Evolutionary conservation across 495 filamentous ascomycete genomes (phyloP).

Genomic region (Hyaloscypha bicolor): DNA sequence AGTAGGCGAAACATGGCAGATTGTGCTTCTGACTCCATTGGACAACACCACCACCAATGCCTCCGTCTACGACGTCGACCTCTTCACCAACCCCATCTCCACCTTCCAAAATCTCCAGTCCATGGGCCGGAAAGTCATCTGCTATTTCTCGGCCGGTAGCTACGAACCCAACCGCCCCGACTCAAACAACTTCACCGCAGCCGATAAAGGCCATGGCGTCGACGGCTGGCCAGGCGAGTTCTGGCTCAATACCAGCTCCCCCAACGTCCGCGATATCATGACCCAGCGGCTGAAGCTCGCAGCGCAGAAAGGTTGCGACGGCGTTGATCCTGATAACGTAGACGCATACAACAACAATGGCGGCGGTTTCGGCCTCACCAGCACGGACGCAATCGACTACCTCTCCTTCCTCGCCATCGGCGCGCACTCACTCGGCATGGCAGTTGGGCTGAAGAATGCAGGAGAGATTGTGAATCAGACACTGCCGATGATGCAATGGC

Average conservation of each 20-base stretch:
- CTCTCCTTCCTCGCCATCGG: constrained; percentile 59
- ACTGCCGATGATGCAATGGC: constrained; percentile 61
- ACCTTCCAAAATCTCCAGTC: constrained; percentile 51
- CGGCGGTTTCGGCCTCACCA: constrained; percentile 60
- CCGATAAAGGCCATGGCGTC: constrained; percentile 56
- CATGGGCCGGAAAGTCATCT: constrained; percentile 61
- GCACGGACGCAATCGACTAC: constrained; percentile 56
- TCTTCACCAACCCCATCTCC: constrained; percentile 53
- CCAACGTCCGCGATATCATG: constrained; percentile 65
- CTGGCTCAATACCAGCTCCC: constrained; percentile 63
- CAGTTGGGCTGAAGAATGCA: constrained; percentile 69
- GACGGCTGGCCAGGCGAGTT: constrained; percentile 68
- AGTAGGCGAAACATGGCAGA: constrained; percentile 59
- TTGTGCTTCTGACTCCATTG: constrained; percentile 49
- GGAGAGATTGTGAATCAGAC: constrained; percentile 60
- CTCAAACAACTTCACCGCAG: constrained; percentile 47
- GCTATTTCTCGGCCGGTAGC: constrained; percentile 70
- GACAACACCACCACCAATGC: constrained; percentile 46
- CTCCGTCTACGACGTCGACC: constrained; percentile 62
- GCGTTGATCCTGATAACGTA: constrained; percentile 73
- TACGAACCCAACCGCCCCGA: constrained; percentile 60
- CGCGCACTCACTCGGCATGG: constrained; percentile 47
- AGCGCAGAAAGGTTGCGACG: constrained; percentile 63
- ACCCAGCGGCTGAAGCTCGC: constrained; percentile 56
- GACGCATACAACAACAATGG: constrained; percentile 65